Evolutionary conservation across 2,329 filamentous ascomycete genomes (phyloP).

Genomic region (Meredithiella fracta): DNA sequence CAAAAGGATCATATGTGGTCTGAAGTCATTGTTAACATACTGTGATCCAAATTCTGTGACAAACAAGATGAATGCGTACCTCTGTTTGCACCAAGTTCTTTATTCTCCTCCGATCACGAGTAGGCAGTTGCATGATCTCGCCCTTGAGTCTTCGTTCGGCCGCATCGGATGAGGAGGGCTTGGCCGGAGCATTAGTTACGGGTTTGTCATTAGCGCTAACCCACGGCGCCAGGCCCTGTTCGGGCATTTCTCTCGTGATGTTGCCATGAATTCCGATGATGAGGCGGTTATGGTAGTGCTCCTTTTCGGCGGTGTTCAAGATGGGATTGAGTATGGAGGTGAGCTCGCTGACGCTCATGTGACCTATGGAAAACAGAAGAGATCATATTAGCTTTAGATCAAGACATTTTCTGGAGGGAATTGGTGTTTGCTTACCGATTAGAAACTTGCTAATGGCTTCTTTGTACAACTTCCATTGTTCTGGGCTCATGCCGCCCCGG

Average conservation of each 20-base stretch:
- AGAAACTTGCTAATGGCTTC: slow-evolving; percentile 46
- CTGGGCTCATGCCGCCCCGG: slow-evolving; percentile 40
- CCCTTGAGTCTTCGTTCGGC: slow-evolving; percentile 49
- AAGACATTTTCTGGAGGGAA: background rate
- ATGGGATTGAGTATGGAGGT: slow-evolving; percentile 49
- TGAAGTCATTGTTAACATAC: slow-evolving; percentile 2
- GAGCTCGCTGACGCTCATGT: slow-evolving; percentile 27
- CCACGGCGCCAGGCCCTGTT: slow-evolving; percentile 51
- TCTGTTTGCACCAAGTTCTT: slow-evolving; percentile 48
- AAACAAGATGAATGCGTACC: slow-evolving; percentile 25
- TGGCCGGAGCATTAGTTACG: slow-evolving; percentile 36
- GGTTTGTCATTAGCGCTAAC: slow-evolving; percentile 57
- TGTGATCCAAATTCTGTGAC: background rate
- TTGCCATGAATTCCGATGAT: slow-evolving; percentile 51
- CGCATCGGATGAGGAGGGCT: slow-evolving; percentile 48
- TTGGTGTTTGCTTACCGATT: slow-evolving; percentile 30
- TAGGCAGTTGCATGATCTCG: slow-evolving; percentile 55
- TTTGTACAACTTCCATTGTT: slow-evolving; percentile 50
- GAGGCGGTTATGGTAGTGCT: slow-evolving; percentile 52
- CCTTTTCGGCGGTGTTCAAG: slow-evolving; percentile 38
- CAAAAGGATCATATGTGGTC: slow-evolving; percentile 34
- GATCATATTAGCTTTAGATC: background rate
- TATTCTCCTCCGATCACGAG: slow-evolving; percentile 46
- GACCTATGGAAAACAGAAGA: slow-evolving; percentile 3
- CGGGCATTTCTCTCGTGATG: slow-evolving; percentile 52